Evolutionary conservation across 257 asterid genomes (phyloP).

Genomic region (Penstemon newberryi): DNA sequence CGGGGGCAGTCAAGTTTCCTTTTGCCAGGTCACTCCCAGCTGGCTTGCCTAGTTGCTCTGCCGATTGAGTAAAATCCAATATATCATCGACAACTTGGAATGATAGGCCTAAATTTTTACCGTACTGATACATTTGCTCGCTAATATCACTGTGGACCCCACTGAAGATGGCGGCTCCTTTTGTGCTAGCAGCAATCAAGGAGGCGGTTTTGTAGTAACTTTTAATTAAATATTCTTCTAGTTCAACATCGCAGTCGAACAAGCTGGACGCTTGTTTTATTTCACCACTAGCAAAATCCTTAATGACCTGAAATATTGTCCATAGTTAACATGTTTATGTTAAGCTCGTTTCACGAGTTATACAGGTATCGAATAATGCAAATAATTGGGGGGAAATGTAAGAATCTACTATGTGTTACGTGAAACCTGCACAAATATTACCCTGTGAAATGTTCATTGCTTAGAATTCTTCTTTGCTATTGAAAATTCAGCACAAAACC

Average conservation of each 20-base stretch:
- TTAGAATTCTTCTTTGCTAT: no score
- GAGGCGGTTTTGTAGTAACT: conserved; percentile 96
- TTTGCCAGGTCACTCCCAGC: conserved; percentile 85
- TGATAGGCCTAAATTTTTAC: conserved; percentile 86
- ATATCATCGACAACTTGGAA: conserved; percentile 92
- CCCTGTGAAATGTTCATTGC: no score
- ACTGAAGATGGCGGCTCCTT: conserved; percentile 89
- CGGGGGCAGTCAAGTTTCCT: conserved; percentile 88
- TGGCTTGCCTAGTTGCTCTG: conserved; percentile 91
- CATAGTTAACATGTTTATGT: neutral
- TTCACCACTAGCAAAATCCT: conserved; percentile 98
- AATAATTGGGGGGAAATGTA: no score
- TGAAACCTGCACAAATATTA: no score
- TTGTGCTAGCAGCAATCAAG: conserved; percentile 88
- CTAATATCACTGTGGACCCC: conserved; percentile 48
- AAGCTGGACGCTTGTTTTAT: conserved; percentile 88
- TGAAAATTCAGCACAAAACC: no score
- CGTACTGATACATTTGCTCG: conserved; percentile 83
- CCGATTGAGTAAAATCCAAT: conserved; percentile 86
- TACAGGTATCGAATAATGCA: no score
- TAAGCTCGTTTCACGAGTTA: neutral
- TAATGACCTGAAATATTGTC: conserved; percentile 62
- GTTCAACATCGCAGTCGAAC: conserved; percentile 79
- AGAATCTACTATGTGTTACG: no score
- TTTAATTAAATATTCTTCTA: conserved; percentile 84